phyloP scores from a whole-genome alignment of 495 filamentous ascomycete species.

The Hypoxylon trugodes region DNA sequence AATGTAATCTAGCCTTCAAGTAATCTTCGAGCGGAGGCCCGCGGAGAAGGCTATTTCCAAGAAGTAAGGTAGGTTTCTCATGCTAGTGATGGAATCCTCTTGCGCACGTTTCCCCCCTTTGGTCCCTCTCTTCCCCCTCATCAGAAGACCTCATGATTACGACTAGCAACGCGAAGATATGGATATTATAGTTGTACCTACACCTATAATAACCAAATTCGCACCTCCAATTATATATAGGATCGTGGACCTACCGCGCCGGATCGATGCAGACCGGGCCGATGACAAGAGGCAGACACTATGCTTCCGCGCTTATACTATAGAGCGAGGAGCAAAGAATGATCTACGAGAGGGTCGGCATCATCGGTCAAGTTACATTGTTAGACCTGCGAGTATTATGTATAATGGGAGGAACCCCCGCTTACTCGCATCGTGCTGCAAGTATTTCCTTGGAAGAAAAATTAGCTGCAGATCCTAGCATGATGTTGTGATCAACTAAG shows the following conservation, averaged over 20 bases:
- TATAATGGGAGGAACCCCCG: constrained; percentile 17
- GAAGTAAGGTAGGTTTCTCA: too few relatives aligned
- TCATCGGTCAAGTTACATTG: constrained; percentile 28
- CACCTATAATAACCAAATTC: constrained; percentile 14
- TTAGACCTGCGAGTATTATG: constrained; percentile 10
- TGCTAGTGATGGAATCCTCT: too few relatives aligned
- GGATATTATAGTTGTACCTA: constrained; percentile 9
- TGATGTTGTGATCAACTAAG: constrained; percentile 29
- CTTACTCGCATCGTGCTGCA: constrained; percentile 26
- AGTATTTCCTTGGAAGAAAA: constrained; percentile 34
- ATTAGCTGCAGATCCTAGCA: constrained; percentile 26
- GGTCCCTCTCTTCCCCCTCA: background rate
- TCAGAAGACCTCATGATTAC: constrained; percentile 17
- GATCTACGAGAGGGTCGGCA: constrained; percentile 7
- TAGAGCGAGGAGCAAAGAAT: background rate
- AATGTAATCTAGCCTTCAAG: too few relatives aligned
- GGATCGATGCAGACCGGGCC: constrained; percentile 21
- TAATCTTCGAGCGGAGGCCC: too few relatives aligned
- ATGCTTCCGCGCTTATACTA: constrained; percentile 3
- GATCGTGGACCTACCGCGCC: constrained; percentile 19
- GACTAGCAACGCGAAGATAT: constrained; percentile 20
- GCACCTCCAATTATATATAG: constrained; percentile 3
- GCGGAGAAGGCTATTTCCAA: too few relatives aligned
- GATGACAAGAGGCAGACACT: constrained; percentile 9
- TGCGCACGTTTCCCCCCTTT: background rate